Evolutionary conservation across 1,284 basidiomycete species (phyloP).

Genomic region (Psilocybe mexicana): DNA sequence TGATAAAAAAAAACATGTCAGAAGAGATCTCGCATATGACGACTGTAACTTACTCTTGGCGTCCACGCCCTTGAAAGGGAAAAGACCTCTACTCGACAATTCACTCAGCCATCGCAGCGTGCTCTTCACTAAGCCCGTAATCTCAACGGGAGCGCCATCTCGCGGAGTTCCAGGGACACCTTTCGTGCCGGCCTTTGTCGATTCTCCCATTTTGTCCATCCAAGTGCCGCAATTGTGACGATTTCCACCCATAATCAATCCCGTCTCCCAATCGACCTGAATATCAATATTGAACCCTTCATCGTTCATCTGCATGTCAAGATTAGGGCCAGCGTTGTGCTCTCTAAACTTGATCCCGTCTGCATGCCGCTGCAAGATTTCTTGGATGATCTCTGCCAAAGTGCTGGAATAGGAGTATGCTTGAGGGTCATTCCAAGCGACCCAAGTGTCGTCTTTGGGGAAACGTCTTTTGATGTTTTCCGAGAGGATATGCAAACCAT

Average conservation of each 20-base stretch:
- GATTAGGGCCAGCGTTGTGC: slow-evolving; percentile 92
- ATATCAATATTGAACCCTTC: slow-evolving; percentile 95
- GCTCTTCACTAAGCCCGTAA: slow-evolving; percentile 91
- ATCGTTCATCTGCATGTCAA: slow-evolving; percentile 95
- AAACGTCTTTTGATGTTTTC: slow-evolving; percentile 90
- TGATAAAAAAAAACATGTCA: slow-evolving; percentile 30
- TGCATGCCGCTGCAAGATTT: slow-evolving; percentile 94
- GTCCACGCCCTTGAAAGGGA: slow-evolving; percentile 90
- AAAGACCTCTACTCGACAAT: slow-evolving; percentile 67
- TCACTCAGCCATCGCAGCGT: slow-evolving; percentile 86
- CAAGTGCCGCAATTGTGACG: slow-evolving; percentile 85
- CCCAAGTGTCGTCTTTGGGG: slow-evolving; percentile 92
- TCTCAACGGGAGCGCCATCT: slow-evolving; percentile 95
- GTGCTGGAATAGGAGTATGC: slow-evolving; percentile 84
- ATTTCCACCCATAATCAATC: slow-evolving; percentile 89
- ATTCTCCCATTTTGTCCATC: slow-evolving; percentile 99
- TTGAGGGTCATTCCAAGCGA: slow-evolving; percentile 83
- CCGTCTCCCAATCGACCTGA: slow-evolving; percentile 92
- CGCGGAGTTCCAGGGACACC: slow-evolving; percentile 93
- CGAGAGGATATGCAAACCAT: slow-evolving; percentile 79
- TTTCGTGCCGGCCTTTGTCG: slow-evolving; percentile 88
- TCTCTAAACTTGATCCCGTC: slow-evolving; percentile 93
- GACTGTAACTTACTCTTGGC: slow-evolving; percentile 65
- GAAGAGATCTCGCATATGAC: not conserved
- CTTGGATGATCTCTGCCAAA: slow-evolving; percentile 93